Conservation (phyloP, 352 stramenopile species). For the Pythium oligandrum region DNA sequence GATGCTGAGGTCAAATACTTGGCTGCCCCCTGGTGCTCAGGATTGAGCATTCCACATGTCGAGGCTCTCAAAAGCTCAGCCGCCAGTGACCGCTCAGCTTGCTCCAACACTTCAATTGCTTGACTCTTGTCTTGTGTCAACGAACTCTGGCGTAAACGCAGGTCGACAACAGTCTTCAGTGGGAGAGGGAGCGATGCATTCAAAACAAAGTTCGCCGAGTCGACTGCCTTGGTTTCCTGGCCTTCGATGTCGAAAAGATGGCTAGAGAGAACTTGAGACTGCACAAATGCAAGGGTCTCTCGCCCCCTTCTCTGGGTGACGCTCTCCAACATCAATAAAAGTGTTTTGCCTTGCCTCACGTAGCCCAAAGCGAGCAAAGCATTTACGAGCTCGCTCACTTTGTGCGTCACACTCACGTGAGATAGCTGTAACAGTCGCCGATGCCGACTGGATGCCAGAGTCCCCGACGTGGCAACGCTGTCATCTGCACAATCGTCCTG, state of each 20-base stretch:
- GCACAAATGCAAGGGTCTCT: neutral
- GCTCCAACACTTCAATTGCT: constrained; percentile 3
- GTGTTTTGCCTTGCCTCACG: constrained; percentile 48
- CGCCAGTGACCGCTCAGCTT: constrained; percentile 5
- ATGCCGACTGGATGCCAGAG: neutral
- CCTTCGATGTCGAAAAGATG: constrained; percentile 11
- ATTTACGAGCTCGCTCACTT: constrained; percentile 23
- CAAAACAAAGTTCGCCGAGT: no score
- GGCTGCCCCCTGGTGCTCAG: constrained; percentile 1
- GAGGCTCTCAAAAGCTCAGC: constrained; percentile 2
- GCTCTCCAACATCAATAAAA: constrained; percentile 40
- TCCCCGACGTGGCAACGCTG: neutral
- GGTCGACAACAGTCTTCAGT: neutral
- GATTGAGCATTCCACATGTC: constrained; percentile 8
- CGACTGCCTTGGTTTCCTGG: neutral
- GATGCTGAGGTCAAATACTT: constrained; percentile 17
- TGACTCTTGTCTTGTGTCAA: constrained; percentile 1
- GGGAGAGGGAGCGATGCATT: no score
- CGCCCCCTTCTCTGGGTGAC: constrained; percentile 14
- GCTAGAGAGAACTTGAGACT: constrained; percentile 2
- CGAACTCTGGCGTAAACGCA: constrained; percentile 1
- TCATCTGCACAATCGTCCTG: constrained; percentile 10
- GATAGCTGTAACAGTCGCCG: constrained; percentile 22
- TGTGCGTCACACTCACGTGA: constrained; percentile 21
- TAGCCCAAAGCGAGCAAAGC: constrained; percentile 50